phyloP scores from a whole-genome alignment of 2,329 filamentous ascomycete species.

The Diaporthe nobilis region DNA sequence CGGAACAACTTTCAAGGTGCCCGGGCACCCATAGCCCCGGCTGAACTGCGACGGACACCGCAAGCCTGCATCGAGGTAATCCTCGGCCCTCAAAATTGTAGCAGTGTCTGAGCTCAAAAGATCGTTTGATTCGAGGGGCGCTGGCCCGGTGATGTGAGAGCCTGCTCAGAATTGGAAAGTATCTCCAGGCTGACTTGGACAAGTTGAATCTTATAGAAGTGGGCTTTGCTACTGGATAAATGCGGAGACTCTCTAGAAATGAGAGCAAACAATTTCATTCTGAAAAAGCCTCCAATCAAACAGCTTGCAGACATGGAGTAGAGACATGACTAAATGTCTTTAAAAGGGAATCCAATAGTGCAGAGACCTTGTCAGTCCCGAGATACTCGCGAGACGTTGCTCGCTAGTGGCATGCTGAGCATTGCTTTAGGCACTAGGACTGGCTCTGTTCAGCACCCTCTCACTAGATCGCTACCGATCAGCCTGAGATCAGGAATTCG shows the following conservation, averaged over 20 bases:
- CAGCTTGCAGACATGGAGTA: not conserved
- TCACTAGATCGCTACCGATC: not conserved
- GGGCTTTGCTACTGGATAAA: not conserved
- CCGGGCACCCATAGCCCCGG: not conserved
- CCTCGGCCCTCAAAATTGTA: not conserved
- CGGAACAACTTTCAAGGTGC: not conserved
- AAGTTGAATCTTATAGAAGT: not conserved
- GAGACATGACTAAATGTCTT: not conserved
- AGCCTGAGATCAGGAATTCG: not conserved
- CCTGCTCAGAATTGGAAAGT: not conserved
- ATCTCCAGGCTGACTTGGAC: not conserved
- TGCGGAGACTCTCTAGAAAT: not conserved
- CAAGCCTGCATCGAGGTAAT: not conserved
- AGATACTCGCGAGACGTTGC: not conserved
- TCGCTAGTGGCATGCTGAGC: not conserved
- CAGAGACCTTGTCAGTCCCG: not conserved
- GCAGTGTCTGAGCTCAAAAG: too few relatives aligned
- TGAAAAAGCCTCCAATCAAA: not conserved
- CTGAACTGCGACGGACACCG: not conserved
- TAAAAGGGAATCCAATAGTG: not conserved
- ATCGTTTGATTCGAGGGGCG: too few relatives aligned
- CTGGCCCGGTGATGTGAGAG: too few relatives aligned
- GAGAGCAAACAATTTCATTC: too few relatives aligned
- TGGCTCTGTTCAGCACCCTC: not conserved
- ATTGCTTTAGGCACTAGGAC: not conserved